These are phyloP conservation scores for Mucor indicus DNA, from an alignment of 371 early-diverging fungal genomes.

Conservation along the genomic window DNA sequence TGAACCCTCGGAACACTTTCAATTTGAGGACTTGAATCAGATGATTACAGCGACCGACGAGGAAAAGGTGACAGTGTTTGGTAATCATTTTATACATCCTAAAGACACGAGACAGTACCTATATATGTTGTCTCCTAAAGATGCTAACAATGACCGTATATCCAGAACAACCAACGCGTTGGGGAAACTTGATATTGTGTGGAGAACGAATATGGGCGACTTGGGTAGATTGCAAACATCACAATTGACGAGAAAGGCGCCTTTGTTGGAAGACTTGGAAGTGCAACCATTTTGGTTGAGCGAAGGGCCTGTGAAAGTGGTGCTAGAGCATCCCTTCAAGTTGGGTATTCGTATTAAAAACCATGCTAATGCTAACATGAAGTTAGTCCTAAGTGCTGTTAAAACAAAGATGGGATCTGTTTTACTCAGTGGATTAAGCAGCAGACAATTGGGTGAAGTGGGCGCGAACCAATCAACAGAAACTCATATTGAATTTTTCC, in stretches of 20 bases:
- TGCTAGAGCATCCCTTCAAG: slow-evolving; percentile 66
- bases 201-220: slow-evolving; percentile 88
- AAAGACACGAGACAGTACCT: slow-evolving; percentile 90
- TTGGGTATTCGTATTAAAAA: slow-evolving; percentile 56
- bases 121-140: slow-evolving; percentile 75
- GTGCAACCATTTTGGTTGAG: slow-evolving; percentile 57
- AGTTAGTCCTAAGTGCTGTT: slow-evolving; percentile 65
- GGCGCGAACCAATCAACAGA: slow-evolving; percentile 58
- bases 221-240: slow-evolving; percentile 92
- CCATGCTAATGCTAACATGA: slow-evolving; percentile 58
- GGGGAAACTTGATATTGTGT: slow-evolving; percentile 92
- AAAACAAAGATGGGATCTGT: slow-evolving; percentile 82
- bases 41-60: slow-evolving; percentile 17
- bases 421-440: slow-evolving; percentile 72
- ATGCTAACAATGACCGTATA: slow-evolving; percentile 50
- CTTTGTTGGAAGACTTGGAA: slow-evolving; percentile 73
- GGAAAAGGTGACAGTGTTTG: slow-evolving; percentile 49
- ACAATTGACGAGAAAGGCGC: slow-evolving; percentile 83
- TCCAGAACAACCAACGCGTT: slow-evolving; percentile 77
- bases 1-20: slow-evolving; percentile 76
- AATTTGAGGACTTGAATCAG: slow-evolving; percentile 63
- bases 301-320: slow-evolving; percentile 26
- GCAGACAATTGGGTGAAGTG: slow-evolving; percentile 65
- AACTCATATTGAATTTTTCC: slow-evolving; percentile 76
- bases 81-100: slow-evolving; percentile 59